Evolutionary conservation across 2,329 filamentous ascomycete genomes (phyloP), one percentile per base, ranked within the genome.

Genomic region (Scytalidium lignicola): DNA sequence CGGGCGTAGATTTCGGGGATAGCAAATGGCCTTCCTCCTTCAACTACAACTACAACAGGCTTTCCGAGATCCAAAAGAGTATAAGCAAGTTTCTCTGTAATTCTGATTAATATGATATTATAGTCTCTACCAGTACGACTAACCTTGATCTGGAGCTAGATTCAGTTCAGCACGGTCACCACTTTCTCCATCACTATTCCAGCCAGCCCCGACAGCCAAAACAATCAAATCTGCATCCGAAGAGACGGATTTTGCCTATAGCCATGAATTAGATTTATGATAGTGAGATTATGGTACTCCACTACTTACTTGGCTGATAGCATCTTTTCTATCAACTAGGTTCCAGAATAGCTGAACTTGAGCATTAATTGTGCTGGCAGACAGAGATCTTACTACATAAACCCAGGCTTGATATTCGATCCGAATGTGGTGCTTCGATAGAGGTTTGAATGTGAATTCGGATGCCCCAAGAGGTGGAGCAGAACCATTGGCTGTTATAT

Each of bases 321-420:
- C 56, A 3, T 63, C 53, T 2, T 62, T 57, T 7, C 64, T 62
- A 56, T 67, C 67, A 23, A 73, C 68, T 15, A 74, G 62, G 55
- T 73, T 74, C 71, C 71, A 73, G 55, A 73, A 73, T 0, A 74
- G 55, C 8, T 70, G 51, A 2, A 73, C 58, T 51, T 72, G 67
- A 1, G 70, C 67, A 46, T 73, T 73, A n/a, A 37, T 17, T 37
- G 32, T 37, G 10, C 32, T 13, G 15, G 10, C 15, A 37, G 10
- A 15, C 1, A 73, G 54, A 0, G 68, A 69, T 37, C 65, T 64
- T 0, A 65, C 58, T 44, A 72, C 72, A 41, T 65, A 70, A 21
- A 62, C 60, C 58, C 65, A 73, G 10, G 70, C 67, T 45, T 70
- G 68, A 47, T 68, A 73, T 52, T 72, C 69, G 42, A 74, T 62